These are phyloP conservation scores for Saprolegnia diclina DNA, from an alignment of 352 stramenopile genomes.

Conservation along the genomic window DNA sequence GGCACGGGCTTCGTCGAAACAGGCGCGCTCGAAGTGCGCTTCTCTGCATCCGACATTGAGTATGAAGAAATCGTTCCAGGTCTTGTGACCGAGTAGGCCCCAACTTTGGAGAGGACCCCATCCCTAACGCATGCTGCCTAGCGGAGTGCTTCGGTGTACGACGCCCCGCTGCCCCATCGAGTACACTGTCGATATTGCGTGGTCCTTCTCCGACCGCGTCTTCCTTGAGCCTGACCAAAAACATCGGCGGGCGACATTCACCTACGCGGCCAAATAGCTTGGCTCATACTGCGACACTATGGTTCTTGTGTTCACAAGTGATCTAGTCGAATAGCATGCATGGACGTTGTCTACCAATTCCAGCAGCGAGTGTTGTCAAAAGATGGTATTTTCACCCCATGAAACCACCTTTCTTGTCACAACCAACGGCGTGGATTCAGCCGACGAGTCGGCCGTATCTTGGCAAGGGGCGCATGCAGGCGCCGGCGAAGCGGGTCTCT, in stretches of 20 bases:
- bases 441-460: too few species aligned
- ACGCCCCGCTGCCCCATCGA: constrained; percentile 8
- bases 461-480: too few species aligned
- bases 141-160: constrained; percentile 17
- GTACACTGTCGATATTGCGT: background rate
- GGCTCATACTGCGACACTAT: too few species aligned
- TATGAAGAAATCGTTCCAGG: constrained; percentile 14
- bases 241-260: background rate
- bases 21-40: constrained; percentile 11
- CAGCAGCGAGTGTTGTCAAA: too few species aligned
- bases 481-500: too few species aligned
- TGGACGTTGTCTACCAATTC: too few species aligned
- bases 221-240: background rate
- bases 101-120: background rate
- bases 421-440: too few species aligned
- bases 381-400: too few species aligned
- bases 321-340: too few species aligned
- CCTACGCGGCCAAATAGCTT: background rate
- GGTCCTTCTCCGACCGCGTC: background rate
- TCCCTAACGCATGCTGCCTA: constrained; percentile 2
- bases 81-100: constrained; percentile 12
- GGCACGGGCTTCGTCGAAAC: constrained; percentile 21
- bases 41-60: background rate
- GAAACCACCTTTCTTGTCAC: too few species aligned
- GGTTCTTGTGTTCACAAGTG: too few species aligned